These are phyloP conservation scores for Echria macrotheca DNA, from an alignment of 495 filamentous ascomycete genomes.

Conservation along the genomic window DNA sequence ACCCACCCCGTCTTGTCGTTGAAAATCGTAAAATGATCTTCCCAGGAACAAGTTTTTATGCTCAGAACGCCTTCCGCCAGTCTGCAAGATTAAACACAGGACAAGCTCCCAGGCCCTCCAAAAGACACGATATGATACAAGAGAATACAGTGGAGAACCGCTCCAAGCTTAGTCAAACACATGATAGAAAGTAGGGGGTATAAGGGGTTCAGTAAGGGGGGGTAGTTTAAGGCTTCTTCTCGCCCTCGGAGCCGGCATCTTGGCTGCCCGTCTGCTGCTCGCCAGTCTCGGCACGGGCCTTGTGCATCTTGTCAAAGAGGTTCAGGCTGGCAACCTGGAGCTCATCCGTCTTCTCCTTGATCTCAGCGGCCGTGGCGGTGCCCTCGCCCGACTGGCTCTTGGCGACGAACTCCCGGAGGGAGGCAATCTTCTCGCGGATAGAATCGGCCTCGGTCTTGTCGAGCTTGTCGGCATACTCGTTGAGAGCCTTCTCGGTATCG, in stretches of 20 bases:
- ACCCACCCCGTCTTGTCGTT: constrained; percentile 19
- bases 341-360: constrained; percentile 98
- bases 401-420: constrained; percentile 82
- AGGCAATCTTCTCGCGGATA: constrained; percentile 89
- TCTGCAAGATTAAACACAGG: constrained; percentile 33
- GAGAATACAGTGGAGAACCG: constrained; percentile 32
- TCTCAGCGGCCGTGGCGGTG: constrained; percentile 73
- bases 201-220: constrained; percentile 15
- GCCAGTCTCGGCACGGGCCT: constrained; percentile 66
- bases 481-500: constrained; percentile 97
- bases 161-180: constrained; percentile 32
- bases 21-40: constrained; percentile 30
- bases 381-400: constrained; percentile 94
- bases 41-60: constrained; percentile 38
- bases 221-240: constrained; percentile 63
- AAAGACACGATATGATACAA: constrained; percentile 40
- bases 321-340: constrained; percentile 92
- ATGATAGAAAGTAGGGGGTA: constrained; percentile 24
- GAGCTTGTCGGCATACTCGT: constrained; percentile 90
- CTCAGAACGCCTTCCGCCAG: constrained; percentile 46
- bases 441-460: constrained; percentile 93
- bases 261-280: constrained; percentile 32
- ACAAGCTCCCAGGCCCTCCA: constrained; percentile 20
- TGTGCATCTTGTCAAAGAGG: constrained; percentile 99
- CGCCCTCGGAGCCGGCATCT: constrained; percentile 58